phyloP scores from a whole-genome alignment of 441 rosid genomes.

The Flueggea neowawraea region DNA sequence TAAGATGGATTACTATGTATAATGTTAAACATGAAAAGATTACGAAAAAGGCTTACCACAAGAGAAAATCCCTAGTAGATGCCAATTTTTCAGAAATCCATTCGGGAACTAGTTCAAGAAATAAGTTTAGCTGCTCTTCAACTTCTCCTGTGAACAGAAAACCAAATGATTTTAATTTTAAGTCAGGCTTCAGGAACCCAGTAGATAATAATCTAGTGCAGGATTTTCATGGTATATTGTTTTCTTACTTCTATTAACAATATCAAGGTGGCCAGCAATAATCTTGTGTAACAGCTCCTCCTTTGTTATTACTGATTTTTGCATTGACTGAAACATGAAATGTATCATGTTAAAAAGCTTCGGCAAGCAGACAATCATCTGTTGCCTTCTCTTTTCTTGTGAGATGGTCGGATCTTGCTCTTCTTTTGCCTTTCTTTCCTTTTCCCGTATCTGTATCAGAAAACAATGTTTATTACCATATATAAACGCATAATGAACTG shows the following conservation, averaged over 20 bases:
- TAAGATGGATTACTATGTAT: too few species aligned
- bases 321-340: conserved; percentile 65
- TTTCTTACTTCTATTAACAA: conserved; percentile 70
- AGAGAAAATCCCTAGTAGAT: conserved; percentile 64
- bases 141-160: conserved; percentile 58
- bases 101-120: conserved; percentile 79
- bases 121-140: conserved; percentile 66
- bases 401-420: conserved; percentile 83
- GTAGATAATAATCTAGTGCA: not conserved
- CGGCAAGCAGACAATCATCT: conserved; percentile 73
- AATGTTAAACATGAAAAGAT: too few species aligned
- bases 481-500: too few species aligned
- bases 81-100: conserved; percentile 76
- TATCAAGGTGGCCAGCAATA: conserved; percentile 50
- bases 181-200: not conserved
- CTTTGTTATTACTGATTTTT: conserved; percentile 72
- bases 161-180: conserved; percentile 7
- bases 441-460: conserved; percentile 64
- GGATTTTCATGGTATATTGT: not conserved
- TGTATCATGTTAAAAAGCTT: conserved; percentile 77
- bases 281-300: conserved; percentile 83
- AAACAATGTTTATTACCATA: not conserved
- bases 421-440: conserved; percentile 70
- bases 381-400: conserved; percentile 65
- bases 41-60: conserved; percentile 44